A percentile compares a stretch with the other conserved stretches of the same genome.
Evolutionary conservation across 139 green algal species (phyloP).

Genomic region (Nannochloris sp.): DNA sequence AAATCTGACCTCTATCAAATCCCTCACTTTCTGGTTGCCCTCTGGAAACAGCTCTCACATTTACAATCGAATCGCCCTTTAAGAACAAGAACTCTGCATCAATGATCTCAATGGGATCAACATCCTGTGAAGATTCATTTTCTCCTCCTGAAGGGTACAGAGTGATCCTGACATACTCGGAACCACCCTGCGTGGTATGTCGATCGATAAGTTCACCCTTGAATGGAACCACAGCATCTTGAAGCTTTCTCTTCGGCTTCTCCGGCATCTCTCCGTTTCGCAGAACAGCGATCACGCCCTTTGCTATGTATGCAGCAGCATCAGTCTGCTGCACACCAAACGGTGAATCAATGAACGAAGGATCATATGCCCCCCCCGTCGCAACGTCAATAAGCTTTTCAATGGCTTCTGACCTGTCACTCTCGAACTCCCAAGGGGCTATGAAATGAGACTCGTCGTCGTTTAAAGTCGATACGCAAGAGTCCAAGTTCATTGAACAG

Average conservation of each 20-base stretch:
- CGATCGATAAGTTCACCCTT: constrained; percentile 20
- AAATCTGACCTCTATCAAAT: constrained; percentile 14
- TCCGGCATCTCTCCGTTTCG: constrained; percentile 14
- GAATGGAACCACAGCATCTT: constrained; percentile 4
- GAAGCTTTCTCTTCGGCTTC: constrained; percentile 13
- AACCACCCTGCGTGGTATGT: constrained; percentile 21
- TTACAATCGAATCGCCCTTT: constrained; percentile 32
- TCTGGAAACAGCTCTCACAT: constrained; percentile 25
- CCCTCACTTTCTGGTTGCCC: constrained; percentile 1
- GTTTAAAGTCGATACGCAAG: constrained; percentile 40
- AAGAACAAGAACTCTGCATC: constrained; percentile 56
- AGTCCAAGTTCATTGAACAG: constrained; percentile 26
- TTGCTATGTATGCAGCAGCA: constrained; percentile 25
- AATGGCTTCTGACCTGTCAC: constrained; percentile 12
- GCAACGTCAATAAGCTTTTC: constrained; percentile 22
- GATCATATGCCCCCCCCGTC: constrained; percentile 16
- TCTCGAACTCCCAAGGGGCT: constrained; percentile 32
- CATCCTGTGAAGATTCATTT: constrained; percentile 5
- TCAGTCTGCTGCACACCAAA: constrained; percentile 21
- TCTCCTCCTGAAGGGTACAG: constrained; percentile 10
- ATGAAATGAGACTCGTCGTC: constrained; percentile 53
- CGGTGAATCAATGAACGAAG: background rate
- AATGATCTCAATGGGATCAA: constrained; percentile 22
- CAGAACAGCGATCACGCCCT: constrained; percentile 17
- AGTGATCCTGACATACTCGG: constrained; percentile 34